phyloP scores from a whole-genome alignment of 306 rosid species.

The Phaseolus lunatus region DNA sequence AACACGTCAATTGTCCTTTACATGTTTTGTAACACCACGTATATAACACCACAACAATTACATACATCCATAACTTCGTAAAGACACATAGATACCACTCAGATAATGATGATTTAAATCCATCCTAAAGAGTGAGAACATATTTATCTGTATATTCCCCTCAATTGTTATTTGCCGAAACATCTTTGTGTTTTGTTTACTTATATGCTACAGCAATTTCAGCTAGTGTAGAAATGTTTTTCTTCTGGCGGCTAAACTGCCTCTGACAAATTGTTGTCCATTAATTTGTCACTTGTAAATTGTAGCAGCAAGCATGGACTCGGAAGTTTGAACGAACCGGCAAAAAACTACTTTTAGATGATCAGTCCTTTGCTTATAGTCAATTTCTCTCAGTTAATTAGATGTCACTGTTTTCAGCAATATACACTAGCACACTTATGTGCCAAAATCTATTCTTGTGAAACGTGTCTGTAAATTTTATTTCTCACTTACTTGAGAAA shows the following conservation, averaged over 20 bases:
- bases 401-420: slow-evolving; percentile 17
- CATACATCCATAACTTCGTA: neutral
- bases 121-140: neutral
- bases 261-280: neutral
- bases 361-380: slow-evolving; percentile 24
- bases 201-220: neutral
- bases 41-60: slow-evolving; percentile 3
- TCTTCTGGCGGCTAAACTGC: neutral
- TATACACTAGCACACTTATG: slow-evolving; percentile 10
- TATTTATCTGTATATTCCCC: too few species aligned
- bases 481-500: slow-evolving; percentile 16
- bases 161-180: too few species aligned
- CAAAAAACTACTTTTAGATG: slow-evolving; percentile 18
- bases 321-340: slow-evolving; percentile 9
- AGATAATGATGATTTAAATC: neutral
- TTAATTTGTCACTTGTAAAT: slow-evolving; percentile 12
- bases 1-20: neutral
- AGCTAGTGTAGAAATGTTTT: slow-evolving; percentile 4
- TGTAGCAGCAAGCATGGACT: slow-evolving; percentile 29
- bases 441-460: slow-evolving; percentile 10
- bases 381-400: slow-evolving; percentile 27
- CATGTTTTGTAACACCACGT: neutral
- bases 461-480: slow-evolving; percentile 17
- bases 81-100: neutral
- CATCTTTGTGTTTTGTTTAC: too few species aligned